Evolutionary conservation across 768 basidiomycete species (phyloP), one percentile per base, ranked within the genome.

Genomic region (Leccinum subgranulosum): DNA sequence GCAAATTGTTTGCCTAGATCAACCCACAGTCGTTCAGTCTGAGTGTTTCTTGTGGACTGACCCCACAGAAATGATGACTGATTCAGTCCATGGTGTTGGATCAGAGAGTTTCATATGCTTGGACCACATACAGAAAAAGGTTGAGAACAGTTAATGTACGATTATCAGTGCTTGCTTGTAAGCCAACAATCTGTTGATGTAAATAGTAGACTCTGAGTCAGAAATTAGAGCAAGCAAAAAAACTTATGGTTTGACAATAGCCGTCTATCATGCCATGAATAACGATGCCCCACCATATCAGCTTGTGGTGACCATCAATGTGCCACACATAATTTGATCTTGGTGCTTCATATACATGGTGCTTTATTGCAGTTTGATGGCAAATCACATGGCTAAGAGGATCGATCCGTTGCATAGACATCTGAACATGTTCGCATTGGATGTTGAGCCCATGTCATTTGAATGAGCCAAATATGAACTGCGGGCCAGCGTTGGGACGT

Each of bases 11-110:
- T 4, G 25, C 25, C 25, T 4, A 27, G 25, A 27, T 27, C 25
- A 3, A 78, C 71, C 79, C 79, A 81, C 0, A 81, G 64, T 0
- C 69, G 52, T 59, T 82, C 80, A 57, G 81, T 81, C 0, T 71
- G 64, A 0, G 75, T 75, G 54, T 82, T 83, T 5, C 64, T 60
- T 0, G 76, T 77, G 0, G 76, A 81, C 7, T 69, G 70, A 33
- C 65, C 70, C 70, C 69, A 74, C 11, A 76, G 46, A 39, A 72
- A 74, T 0, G 64, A 70, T 1, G 57, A 49, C 0, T 50, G 27
- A 17, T 73, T 66, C 0, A 62, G 46, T 1, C 74, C 72, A 39
- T 34, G 49, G 9, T 57, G 41, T 52, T 60, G 51, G 6, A 75
- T 60, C 55, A 75, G 0, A 71, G 72, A 0, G 49, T 45, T 5